Percentiles rank a stretch among this genome's conserved stretches.
Conservation (phyloP, 306 rosid genomes). For the Quercus bicolor region DNA sequence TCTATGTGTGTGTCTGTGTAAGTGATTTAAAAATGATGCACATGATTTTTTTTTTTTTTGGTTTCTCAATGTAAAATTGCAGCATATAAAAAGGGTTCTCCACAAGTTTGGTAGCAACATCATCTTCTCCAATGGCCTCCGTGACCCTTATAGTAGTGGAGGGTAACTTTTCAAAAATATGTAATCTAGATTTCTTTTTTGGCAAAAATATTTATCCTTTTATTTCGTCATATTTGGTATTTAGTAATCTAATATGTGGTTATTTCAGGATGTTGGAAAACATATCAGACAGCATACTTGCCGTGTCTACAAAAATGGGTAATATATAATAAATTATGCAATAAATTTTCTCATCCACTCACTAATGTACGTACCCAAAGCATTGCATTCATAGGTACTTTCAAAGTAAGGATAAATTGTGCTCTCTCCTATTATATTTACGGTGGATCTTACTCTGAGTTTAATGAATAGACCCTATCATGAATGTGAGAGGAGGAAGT, state of each 20-base stretch:
- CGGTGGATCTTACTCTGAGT: rapidly evolving
- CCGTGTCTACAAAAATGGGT: conserved; percentile 29
- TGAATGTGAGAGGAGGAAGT: too few species aligned
- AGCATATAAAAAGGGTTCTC: conserved; percentile 50
- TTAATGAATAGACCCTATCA: too few species aligned
- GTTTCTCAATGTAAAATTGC: conserved; percentile 1
- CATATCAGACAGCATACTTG: conserved; percentile 36
- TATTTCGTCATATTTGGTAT: too few species aligned
- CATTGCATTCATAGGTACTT: too few species aligned
- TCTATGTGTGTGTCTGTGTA: background rate
- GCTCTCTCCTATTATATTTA: too few species aligned
- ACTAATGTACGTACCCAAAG: too few species aligned
- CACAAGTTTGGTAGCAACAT: conserved; percentile 24
- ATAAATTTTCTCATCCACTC: too few species aligned
- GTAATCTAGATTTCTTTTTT: too few species aligned
- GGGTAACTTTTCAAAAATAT: conserved; percentile 32
- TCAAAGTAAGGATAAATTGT: too few species aligned
- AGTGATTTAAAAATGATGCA: background rate
- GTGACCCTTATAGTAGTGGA: conserved; percentile 55
- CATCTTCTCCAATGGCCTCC: conserved; percentile 46
- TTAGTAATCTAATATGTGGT: background rate
- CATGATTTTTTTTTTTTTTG: background rate
- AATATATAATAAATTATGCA: background rate
- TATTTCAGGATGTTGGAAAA: conserved; percentile 32
- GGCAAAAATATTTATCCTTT: background rate